Base-by-base conservation (phyloP, 331 rosid species). In the Spiraea crenata region DNA sequence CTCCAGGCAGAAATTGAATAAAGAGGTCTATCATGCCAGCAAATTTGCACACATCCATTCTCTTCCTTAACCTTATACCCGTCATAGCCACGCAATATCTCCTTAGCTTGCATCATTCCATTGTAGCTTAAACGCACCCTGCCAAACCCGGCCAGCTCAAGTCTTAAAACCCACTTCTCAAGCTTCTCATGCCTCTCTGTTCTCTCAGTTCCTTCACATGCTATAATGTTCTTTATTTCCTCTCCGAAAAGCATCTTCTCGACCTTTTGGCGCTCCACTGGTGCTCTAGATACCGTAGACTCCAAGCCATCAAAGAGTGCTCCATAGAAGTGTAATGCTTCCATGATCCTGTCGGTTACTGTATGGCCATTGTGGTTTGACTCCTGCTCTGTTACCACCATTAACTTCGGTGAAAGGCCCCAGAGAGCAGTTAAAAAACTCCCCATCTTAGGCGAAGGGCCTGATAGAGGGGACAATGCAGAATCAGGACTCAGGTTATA, bases 311-410 rank as follows among this genome's bases (percentile, higher is more conserved):
- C 97, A 74, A 93, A 93, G 56, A 90, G 68, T 9, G 96, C 79
- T 47, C 82, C 85, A 40, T 93, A 93, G 25, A 81, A 93, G 80
- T 87, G 48, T 56, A 93, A 48, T 20, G 98, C 85, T 51, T 73
- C 78, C 13, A 69, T 47, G 38, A 88, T 72, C 81, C 97, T 88
- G 72, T 93, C 97, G 88, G 83, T 72, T 25, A 93, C 69, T 46
- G 73, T 78, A 14, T 73, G 80, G 19, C 92, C 93, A 56, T 83
- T 92, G 66, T 87, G 84, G 82, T 93, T 87, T 31, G 98, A 84
- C 74, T 93, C 96, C 60, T 93, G 98, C 77, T 93, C 98, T 1
- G 96, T 90, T 14, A 93, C 31, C 46, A 93, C 95, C 74, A 88
- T 46, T 11, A 93, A 51, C 63, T 90, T 93, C 0, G 97, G 96